Percentiles rank a stretch among this genome's conserved stretches.
Evolutionary conservation across 208 protist species (phyloP).

Genomic region (Crithidia sp.): DNA sequence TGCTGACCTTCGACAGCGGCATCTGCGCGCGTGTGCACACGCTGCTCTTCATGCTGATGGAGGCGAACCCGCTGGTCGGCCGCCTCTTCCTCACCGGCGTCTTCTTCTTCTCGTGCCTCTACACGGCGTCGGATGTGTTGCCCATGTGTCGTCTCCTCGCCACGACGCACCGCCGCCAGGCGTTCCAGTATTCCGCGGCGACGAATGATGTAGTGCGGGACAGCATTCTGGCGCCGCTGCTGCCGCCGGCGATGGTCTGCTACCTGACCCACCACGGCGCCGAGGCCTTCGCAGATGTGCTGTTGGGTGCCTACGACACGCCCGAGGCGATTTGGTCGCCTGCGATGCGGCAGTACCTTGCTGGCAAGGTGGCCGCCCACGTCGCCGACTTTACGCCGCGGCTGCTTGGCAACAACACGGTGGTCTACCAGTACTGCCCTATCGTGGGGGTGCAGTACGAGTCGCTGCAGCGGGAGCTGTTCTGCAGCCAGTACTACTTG

Average conservation of each 20-base stretch:
- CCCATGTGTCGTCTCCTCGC: slow-evolving; percentile 87
- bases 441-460: slow-evolving; percentile 91
- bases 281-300: slow-evolving; percentile 91
- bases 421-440: slow-evolving; percentile 94
- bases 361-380: slow-evolving; percentile 92
- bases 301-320: slow-evolving; percentile 94
- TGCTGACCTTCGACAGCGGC: slow-evolving; percentile 93
- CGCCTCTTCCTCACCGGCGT: slow-evolving; percentile 92
- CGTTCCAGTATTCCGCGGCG: slow-evolving; percentile 63
- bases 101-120: slow-evolving; percentile 96
- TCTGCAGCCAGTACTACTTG: slow-evolving; percentile 95
- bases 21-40: slow-evolving; percentile 83
- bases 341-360: slow-evolving; percentile 91
- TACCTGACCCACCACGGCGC: slow-evolving; percentile 91
- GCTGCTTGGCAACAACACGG: slow-evolving; percentile 86
- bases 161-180: slow-evolving; percentile 86
- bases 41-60: slow-evolving; percentile 87
- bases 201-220: slow-evolving; percentile 60
- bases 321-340: slow-evolving; percentile 95
- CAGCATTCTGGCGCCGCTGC: slow-evolving; percentile 86
- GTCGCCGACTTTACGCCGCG: slow-evolving; percentile 93
- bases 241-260: slow-evolving; percentile 95
- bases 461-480: slow-evolving; percentile 91
- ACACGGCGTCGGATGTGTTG: slow-evolving; percentile 93
- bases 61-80: slow-evolving; percentile 85